Conservation (phyloP, 208 protist genomes). For the Acanthamoeba castellanii region DNA sequence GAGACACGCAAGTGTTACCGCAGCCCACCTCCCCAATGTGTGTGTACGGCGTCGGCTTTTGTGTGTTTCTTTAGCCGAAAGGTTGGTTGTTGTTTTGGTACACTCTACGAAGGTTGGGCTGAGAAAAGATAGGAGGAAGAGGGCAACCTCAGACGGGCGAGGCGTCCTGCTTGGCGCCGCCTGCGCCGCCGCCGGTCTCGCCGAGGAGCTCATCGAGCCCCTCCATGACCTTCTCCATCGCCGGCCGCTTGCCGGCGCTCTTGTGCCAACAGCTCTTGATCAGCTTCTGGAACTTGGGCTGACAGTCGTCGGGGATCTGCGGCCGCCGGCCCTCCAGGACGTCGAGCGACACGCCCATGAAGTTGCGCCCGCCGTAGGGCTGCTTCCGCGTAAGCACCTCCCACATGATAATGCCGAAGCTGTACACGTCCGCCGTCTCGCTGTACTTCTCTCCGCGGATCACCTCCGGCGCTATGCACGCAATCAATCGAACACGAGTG, state of each 20-base stretch:
- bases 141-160: neutral
- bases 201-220: neutral
- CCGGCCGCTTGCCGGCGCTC: neutral
- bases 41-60: no score
- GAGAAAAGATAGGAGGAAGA: neutral
- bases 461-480: neutral
- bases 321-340: conserved; percentile 51
- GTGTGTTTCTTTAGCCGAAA: no score
- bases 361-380: conserved; percentile 58
- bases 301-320: conserved; percentile 31
- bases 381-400: conserved; percentile 51
- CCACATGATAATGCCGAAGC: conserved; percentile 65
- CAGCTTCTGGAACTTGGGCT: neutral
- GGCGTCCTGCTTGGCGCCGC: neutral
- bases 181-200: neutral
- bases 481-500: neutral
- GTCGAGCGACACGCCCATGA: conserved; percentile 59
- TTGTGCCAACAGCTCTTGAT: conserved; percentile 59
- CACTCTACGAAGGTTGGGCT: no score
- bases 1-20: no score
- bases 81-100: no score
- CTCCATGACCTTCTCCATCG: conserved; percentile 11
- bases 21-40: no score
- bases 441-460: conserved; percentile 50
- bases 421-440: conserved; percentile 57